These are phyloP conservation scores for Thuidium tamariscinum DNA, from an alignment of 225 moss, liverwort and hornwort species.

Conservation along the genomic window DNA sequence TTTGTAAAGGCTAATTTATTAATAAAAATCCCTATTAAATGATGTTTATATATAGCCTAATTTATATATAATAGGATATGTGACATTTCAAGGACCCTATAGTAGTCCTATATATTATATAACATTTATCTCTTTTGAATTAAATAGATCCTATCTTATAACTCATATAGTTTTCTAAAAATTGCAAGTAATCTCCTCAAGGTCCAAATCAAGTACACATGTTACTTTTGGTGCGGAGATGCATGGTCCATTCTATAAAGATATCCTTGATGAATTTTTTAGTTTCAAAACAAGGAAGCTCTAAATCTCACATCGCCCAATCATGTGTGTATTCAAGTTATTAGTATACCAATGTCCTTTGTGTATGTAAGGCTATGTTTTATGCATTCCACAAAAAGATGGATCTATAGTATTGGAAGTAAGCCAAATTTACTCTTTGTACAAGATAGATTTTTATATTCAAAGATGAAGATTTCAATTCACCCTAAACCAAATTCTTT, in stretches of 20 bases:
- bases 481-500: background rate
- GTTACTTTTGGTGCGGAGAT: fast-evolving
- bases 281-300: background rate
- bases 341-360: background rate
- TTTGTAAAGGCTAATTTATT: too few species aligned
- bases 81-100: too few species aligned
- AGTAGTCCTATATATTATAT: too few species aligned
- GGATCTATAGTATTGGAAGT: fast-evolving
- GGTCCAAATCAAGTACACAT: too few species aligned
- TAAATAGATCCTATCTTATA: too few species aligned
- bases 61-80: too few species aligned
- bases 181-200: too few species aligned
- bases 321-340: background rate
- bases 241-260: background rate
- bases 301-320: background rate
- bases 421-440: background rate
- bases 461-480: background rate
- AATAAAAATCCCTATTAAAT: too few species aligned
- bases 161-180: too few species aligned
- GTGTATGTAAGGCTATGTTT: background rate
- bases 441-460: background rate
- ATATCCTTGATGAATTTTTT: background rate
- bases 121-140: too few species aligned
- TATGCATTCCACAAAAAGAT: background rate
- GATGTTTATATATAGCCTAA: too few species aligned